phyloP scores from a whole-genome alignment of 495 filamentous ascomycete species.

The Podospora pseudocomata region DNA sequence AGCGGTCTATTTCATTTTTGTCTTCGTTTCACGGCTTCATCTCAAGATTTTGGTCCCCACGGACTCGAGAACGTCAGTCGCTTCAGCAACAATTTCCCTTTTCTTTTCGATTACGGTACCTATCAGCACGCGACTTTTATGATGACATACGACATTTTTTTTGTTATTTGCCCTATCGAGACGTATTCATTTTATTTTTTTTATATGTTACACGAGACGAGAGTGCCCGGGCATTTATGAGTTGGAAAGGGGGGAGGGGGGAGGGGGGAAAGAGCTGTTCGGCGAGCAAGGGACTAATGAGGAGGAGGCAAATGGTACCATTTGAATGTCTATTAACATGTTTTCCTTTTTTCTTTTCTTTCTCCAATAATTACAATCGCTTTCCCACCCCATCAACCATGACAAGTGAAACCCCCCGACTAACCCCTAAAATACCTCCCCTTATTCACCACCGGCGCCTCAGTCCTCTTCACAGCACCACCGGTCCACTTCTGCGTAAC shows the following conservation, averaged over 20 bases:
- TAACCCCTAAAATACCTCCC: not conserved
- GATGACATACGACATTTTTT: not conserved
- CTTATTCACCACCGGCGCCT: not conserved
- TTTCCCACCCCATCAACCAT: not conserved
- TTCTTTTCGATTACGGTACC: not conserved
- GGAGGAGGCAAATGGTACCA: not conserved
- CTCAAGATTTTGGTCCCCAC: not conserved
- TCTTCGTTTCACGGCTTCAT: not conserved
- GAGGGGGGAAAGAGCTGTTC: too few relatives aligned
- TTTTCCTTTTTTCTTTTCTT: not conserved
- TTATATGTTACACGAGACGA: not conserved
- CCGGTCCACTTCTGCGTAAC: slow-evolving; percentile 20
- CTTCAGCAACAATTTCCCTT: not conserved
- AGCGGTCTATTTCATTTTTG: not conserved
- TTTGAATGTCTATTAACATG: not conserved
- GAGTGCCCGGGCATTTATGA: too few relatives aligned
- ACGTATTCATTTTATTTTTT: too few relatives aligned
- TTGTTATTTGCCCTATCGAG: not conserved
- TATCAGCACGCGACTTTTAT: not conserved
- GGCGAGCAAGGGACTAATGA: too few relatives aligned
- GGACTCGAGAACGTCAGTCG: not conserved
- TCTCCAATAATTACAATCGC: not conserved
- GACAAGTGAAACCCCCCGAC: not conserved
- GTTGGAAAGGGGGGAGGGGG: too few relatives aligned
- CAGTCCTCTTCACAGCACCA: slow-evolving; percentile 8